Evolutionary conservation across 345 rosid genomes (phyloP).

Genomic region (Eucalyptus sideroxylon): DNA sequence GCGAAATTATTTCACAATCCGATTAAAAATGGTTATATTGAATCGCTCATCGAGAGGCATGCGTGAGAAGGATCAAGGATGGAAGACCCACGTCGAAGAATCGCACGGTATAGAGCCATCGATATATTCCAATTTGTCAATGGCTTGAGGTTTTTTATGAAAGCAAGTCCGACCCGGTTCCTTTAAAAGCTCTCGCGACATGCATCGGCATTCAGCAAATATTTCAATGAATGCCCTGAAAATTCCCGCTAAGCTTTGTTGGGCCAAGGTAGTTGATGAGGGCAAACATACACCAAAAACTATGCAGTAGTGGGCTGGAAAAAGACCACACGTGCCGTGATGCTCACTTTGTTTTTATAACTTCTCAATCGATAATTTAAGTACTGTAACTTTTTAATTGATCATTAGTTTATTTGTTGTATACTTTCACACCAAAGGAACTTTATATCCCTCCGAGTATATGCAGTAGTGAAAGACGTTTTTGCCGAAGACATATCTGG

Average conservation of each 20-base stretch:
- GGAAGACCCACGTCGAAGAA: neutral
- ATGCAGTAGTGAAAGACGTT: neutral
- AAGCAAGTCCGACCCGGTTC: accelerated
- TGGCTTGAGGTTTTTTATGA: accelerated
- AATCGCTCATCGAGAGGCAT: neutral
- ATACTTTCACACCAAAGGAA: neutral
- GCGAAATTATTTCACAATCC: accelerated
- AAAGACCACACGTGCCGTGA: accelerated
- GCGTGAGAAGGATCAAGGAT: neutral
- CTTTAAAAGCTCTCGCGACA: neutral
- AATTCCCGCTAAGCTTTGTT: neutral
- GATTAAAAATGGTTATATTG: neutral
- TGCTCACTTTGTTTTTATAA: neutral
- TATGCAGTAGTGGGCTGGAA: neutral
- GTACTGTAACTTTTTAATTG: too few relatives aligned
- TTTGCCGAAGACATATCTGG: neutral
- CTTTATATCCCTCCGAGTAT: neutral
- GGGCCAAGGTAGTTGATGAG: neutral
- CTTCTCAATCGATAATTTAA: neutral
- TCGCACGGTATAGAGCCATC: accelerated
- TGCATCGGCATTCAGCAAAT: accelerated
- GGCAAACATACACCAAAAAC: neutral
- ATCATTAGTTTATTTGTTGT: neutral
- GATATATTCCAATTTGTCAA: neutral
- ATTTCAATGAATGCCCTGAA: neutral